Evolutionary conservation across 345 rosid genomes (phyloP), one percentile per base, ranked within the genome.

Genomic region (Sapria himalayana): DNA sequence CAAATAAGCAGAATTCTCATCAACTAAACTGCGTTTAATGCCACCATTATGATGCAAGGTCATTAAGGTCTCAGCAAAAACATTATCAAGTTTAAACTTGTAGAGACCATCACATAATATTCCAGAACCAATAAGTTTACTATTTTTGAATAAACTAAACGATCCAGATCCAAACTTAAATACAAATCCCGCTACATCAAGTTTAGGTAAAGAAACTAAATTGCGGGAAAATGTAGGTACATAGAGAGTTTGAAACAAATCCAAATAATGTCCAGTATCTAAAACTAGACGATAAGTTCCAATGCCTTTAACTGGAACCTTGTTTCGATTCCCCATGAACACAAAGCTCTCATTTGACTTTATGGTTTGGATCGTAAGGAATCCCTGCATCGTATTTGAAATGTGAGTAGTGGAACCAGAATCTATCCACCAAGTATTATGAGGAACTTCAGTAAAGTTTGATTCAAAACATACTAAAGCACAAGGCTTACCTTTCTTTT

Each of bases 281-380:
- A 51, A 35, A 22, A 46, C 10, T 2, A 51, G 18, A 19, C 10
- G 27, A 51, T 24, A 46, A 39, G 35, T 45, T 4, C n/a, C 38
- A 22, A 43, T 33, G 25, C 17, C 43, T 39, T 45, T 22, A 45
- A 51, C 2, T 12, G 7, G 16, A 31, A 5, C 52, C 15, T 49
- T 48, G 6, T 14, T 29, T 22, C 27, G 2, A 15, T 60, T 60
- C 3, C 44, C 31, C 48, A 34, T 37, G 6, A 43, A 36, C 11
- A 43, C 0, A 29, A 29, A 32, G 4, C 25, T 43, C 5, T 54
- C 29, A 43, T 43, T 43, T 54, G 21, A 41, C 2, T 37, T 48
- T 52, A 27, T 40, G 40, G 9, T 51, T 36, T 14, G 41, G 50
- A 20, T 59, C 5, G 33, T 52, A 58, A 37, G 54, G 37, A 48